These are phyloP conservation scores for Termitomyces bulborhizus DNA, from an alignment of 768 basidiomycete species.

Conservation along the genomic window DNA sequence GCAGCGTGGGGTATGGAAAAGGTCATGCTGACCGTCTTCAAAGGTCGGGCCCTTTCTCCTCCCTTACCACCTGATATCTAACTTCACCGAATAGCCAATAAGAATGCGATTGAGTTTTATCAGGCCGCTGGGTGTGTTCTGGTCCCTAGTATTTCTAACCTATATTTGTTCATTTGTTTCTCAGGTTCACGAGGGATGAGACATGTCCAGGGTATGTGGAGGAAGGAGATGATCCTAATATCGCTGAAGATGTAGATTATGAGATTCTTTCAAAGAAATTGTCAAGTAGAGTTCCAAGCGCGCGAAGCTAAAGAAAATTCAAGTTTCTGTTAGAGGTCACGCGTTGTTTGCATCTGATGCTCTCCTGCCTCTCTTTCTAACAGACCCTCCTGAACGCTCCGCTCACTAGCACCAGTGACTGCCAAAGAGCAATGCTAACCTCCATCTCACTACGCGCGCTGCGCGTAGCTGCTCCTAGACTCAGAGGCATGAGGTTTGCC, in stretches of 20 bases:
- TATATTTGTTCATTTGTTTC: background rate
- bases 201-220: conserved; percentile 40
- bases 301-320: background rate
- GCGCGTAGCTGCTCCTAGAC: conserved; percentile 30
- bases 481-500: conserved; percentile 44
- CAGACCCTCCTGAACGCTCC: conserved; percentile 10
- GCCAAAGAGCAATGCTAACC: conserved; percentile 31
- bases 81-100: conserved; percentile 33
- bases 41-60: conserved; percentile 36
- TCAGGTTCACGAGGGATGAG: conserved; percentile 50
- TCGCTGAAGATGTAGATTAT: conserved; percentile 33
- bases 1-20: conserved; percentile 54
- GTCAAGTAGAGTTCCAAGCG: background rate
- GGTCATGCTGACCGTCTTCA: conserved; percentile 70
- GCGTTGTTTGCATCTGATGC: conserved; percentile 14
- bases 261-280: conserved; percentile 35
- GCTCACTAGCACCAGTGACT: background rate
- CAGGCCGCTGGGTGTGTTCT: conserved; percentile 42
- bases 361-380: conserved; percentile 9
- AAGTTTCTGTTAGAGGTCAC: background rate
- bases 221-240: conserved; percentile 23
- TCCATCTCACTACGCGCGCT: conserved; percentile 43
- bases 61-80: conserved; percentile 2
- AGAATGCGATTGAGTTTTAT: conserved; percentile 46
- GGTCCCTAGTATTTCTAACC: background rate